phyloP scores from a whole-genome alignment of 164 flowering plant genomes.

The Vitis riparia region DNA sequence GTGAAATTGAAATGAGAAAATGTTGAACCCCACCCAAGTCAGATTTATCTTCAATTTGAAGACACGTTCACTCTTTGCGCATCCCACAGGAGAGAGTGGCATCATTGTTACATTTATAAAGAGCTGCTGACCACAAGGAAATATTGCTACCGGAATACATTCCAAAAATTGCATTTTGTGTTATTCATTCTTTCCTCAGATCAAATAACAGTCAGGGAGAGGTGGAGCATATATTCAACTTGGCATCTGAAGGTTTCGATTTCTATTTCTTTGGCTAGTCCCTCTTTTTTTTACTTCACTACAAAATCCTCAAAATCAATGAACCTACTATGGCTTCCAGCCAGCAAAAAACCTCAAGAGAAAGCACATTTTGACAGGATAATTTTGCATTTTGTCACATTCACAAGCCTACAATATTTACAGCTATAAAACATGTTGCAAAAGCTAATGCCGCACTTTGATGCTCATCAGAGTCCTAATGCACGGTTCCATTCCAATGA shows the following conservation, averaged over 20 bases:
- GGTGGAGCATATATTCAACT: not conserved
- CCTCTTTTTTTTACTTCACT: not conserved
- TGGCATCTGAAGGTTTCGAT: not conserved
- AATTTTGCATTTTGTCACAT: constrained; percentile 8
- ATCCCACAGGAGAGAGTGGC: too few relatives aligned
- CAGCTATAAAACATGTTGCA: constrained; percentile 12
- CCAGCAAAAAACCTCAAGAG: not conserved
- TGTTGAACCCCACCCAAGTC: too few relatives aligned
- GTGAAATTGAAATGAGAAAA: too few relatives aligned
- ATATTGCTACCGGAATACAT: too few relatives aligned
- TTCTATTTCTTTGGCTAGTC: not conserved
- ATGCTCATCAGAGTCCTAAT: not conserved
- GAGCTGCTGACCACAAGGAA: too few relatives aligned
- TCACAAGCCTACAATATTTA: constrained; percentile 26
- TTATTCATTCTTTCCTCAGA: too few relatives aligned
- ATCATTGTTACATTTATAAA: too few relatives aligned
- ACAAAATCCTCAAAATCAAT: not conserved
- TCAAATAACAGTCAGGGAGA: not conserved
- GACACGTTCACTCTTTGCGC: too few relatives aligned
- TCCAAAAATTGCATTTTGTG: too few relatives aligned
- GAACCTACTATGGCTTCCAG: constrained; percentile 2
- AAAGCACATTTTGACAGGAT: constrained; percentile 1
- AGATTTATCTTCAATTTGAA: too few relatives aligned
- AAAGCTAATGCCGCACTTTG: not conserved
- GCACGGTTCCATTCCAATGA: constrained; percentile 2